A percentile compares a stretch with the other conserved stretches of the same genome.
Evolutionary conservation across 139 green algal species (phyloP).

Genomic region (Desmodesmus armatus): DNA sequence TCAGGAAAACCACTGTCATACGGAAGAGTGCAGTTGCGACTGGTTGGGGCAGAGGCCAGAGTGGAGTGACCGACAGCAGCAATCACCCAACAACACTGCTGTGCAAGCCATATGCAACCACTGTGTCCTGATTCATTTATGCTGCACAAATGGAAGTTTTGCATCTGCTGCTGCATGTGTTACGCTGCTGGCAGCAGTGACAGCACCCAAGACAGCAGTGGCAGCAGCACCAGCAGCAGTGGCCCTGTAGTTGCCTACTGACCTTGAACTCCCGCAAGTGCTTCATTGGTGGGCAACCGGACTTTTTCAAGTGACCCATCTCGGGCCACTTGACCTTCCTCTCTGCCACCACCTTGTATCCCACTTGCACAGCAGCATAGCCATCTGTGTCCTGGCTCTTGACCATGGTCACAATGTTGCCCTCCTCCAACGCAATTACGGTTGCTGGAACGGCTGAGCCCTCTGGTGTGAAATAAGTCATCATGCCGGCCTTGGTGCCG

Average conservation of each 20-base stretch:
- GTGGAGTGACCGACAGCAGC: no score
- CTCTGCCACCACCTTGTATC: slow-evolving; percentile 82
- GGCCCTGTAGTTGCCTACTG: background rate
- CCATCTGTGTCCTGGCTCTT: slow-evolving; percentile 94
- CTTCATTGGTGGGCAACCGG: slow-evolving; percentile 77
- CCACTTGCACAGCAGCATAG: slow-evolving; percentile 92
- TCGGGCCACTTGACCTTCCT: slow-evolving; percentile 94
- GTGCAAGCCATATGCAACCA: no score
- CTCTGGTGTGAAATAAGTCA: slow-evolving; percentile 90
- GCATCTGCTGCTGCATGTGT: background rate
- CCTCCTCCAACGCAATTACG: slow-evolving; percentile 91
- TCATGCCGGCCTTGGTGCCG: slow-evolving; percentile 99
- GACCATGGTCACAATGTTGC: slow-evolving; percentile 95
- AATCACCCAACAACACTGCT: no score
- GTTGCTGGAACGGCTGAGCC: slow-evolving; percentile 89
- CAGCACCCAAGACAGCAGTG: no score
- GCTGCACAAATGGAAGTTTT: no score
- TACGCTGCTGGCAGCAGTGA: no score
- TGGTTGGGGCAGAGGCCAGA: no score
- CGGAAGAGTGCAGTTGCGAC: no score
- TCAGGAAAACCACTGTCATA: no score
- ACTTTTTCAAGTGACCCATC: slow-evolving; percentile 93
- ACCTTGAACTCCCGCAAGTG: slow-evolving; percentile 96
- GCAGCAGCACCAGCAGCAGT: background rate
- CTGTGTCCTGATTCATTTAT: no score